A percentile compares a stretch with the other conserved stretches of the same genome.
Evolutionary conservation across 371 early-diverging fungal species (phyloP).

Genomic region (Mortierella sp.): DNA sequence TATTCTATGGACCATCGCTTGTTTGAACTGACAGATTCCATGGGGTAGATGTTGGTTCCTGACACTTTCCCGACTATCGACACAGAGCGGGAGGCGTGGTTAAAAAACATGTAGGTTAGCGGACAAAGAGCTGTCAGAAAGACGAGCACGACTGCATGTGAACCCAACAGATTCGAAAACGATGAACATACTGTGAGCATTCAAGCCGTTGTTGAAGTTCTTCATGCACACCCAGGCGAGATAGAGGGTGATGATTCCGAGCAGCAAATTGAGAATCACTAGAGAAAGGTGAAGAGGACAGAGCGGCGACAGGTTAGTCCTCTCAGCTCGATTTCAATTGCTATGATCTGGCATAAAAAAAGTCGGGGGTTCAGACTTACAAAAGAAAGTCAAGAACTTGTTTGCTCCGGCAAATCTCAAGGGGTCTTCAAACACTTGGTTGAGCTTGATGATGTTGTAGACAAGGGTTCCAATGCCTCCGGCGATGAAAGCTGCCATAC

Average conservation of each 20-base stretch:
- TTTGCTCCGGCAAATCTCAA: slow-evolving; percentile 45
- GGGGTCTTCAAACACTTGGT: slow-evolving; percentile 33
- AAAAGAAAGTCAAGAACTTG: slow-evolving; percentile 53
- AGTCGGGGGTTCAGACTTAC: slow-evolving; percentile 23
- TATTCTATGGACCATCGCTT: slow-evolving; percentile 58
- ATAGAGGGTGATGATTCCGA: slow-evolving; percentile 64
- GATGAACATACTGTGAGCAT: slow-evolving; percentile 59
- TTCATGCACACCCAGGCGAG: slow-evolving; percentile 69
- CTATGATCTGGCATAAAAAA: not conserved
- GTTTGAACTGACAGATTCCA: slow-evolving; percentile 39
- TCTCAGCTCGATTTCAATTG: too few relatives aligned
- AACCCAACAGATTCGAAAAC: not conserved
- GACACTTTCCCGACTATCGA: slow-evolving; percentile 50
- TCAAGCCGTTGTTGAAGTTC: slow-evolving; percentile 91
- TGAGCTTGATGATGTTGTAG: slow-evolving; percentile 57
- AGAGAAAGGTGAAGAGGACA: slow-evolving; percentile 7
- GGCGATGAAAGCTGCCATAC: slow-evolving; percentile 47
- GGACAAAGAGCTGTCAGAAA: too few relatives aligned
- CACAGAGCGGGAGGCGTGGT: too few relatives aligned
- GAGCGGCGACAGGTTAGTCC: not conserved
- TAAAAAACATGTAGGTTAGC: not conserved
- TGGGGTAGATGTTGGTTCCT: slow-evolving; percentile 56
- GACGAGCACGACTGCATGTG: not conserved
- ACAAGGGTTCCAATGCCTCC: slow-evolving; percentile 53
- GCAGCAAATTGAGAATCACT: slow-evolving; percentile 74